Evolutionary conservation across 306 rosid genomes (phyloP).

Genomic region (Medicago truncatula): DNA sequence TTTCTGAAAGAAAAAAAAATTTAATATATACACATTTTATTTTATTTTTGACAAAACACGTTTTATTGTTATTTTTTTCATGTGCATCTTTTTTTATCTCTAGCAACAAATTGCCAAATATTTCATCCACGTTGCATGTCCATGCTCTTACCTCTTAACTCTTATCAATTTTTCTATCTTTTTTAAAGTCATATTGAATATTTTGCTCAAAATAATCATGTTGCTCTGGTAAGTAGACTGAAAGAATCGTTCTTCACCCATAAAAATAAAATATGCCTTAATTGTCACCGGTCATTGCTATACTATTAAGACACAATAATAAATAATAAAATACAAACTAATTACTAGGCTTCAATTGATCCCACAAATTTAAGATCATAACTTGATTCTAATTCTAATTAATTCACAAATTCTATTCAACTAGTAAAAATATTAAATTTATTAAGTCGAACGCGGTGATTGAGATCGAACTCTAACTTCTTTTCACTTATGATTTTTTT

Average conservation of each 20-base stretch:
- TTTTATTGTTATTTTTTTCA: neutral
- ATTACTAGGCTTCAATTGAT: neutral
- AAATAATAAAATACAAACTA: neutral
- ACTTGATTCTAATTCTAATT: too few relatives aligned
- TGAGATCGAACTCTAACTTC: too few relatives aligned
- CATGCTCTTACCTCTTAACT: neutral
- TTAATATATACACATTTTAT: too few relatives aligned
- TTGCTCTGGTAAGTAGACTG: neutral
- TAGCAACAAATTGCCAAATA: neutral
- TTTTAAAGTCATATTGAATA: neutral
- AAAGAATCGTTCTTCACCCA: neutral
- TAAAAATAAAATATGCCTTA: constrained; percentile 1
- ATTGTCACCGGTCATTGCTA: neutral
- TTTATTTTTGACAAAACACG: too few relatives aligned
- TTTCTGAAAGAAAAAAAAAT: too few relatives aligned
- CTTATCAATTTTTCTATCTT: neutral
- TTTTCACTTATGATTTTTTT: too few relatives aligned
- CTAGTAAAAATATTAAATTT: too few relatives aligned
- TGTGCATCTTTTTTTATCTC: neutral
- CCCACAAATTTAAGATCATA: neutral
- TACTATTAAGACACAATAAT: neutral
- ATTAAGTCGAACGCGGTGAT: too few relatives aligned
- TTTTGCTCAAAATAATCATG: neutral
- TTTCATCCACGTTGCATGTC: constrained; percentile 17
- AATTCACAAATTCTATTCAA: too few relatives aligned